A percentile compares a stretch with the other conserved stretches of the same genome.
These are phyloP conservation scores for Pythium rhizo-oryzae DNA, from an alignment of 352 stramenopile species.

Conservation along the genomic window DNA sequence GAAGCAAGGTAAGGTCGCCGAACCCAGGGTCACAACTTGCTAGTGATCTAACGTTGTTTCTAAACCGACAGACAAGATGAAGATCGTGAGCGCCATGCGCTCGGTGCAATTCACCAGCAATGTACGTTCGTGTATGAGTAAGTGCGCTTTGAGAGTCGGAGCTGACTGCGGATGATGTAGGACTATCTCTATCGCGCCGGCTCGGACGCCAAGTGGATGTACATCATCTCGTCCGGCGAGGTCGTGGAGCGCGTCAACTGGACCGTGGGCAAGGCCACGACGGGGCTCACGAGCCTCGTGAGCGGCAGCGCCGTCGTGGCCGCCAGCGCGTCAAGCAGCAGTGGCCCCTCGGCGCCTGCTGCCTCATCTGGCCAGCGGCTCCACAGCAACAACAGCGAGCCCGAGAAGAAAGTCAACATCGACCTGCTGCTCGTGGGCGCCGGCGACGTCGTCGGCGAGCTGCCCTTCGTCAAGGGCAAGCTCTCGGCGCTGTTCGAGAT, in stretches of 20 bases:
- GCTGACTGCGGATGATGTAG: constrained; percentile 24
- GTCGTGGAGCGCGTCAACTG: constrained; percentile 72
- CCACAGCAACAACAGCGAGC: constrained; percentile 28
- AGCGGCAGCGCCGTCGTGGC: constrained; percentile 1
- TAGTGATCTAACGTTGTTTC: background rate
- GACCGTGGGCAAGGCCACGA: constrained; percentile 28
- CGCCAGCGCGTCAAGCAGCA: background rate
- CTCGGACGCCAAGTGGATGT: constrained; percentile 73
- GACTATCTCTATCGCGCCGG: constrained; percentile 74
- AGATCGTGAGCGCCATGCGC: constrained; percentile 63
- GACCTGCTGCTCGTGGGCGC: constrained; percentile 61
- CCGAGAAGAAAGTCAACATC: constrained; percentile 74
- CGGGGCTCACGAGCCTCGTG: constrained; percentile 7
- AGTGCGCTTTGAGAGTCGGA: background rate
- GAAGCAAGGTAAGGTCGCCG: constrained; percentile 52
- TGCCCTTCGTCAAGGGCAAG: constrained; percentile 60
- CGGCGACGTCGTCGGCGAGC: constrained; percentile 63
- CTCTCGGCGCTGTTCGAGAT: constrained; percentile 60
- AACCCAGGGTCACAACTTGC: background rate
- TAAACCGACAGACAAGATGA: constrained; percentile 64
- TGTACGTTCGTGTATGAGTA: constrained; percentile 28
- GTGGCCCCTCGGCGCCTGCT: background rate
- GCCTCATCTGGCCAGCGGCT: background rate
- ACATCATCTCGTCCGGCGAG: constrained; percentile 68
- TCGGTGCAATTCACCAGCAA: constrained; percentile 69